Base-by-base conservation (phyloP, 208 protist species). In the Tritrichomonas musculus region DNA sequence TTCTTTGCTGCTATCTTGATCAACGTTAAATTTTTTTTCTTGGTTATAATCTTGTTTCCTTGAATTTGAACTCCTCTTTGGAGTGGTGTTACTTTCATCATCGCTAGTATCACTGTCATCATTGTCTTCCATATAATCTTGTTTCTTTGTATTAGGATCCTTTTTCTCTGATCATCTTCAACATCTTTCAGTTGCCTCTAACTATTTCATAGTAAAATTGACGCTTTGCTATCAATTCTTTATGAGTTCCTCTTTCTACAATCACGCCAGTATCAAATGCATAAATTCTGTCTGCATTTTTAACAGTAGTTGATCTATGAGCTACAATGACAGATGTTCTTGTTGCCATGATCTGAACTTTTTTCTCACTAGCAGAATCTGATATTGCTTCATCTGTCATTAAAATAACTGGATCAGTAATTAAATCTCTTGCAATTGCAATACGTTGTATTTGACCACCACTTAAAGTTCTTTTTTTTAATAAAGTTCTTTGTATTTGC, bases 331-430 rank as follows among this genome's bases (percentile, higher is more conserved):
- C 47, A 1, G 41, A 44, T 39, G 77, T 57, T 36, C 47, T 1
- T 39, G 3, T 17, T 33, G 33, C 57, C 13, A 88, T 53, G 14
- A 33, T 30, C 36, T 88, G 77, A 57, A 88, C 47, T 57, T 88
- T 57, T 17, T 57, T 88, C 36, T 88, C 77, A 39, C 41, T 88
- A 57, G 33, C 47, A 8, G 41, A 25, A 33, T 88, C 77, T 27
- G 47, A 60, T 39, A 47, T 88, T 57, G 77, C 77, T 57, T 88
- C 77, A 82, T 82, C 73, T 27, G 73, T 82, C 14, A 82, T 50
- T 20, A 82, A 82, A 30, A 82, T 82, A 1, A 47, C 22, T 9
- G 33, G 73, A 88, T 39, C 44, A 8, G 20, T 88, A 1, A 88
- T 88, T n/a, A 88, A 20, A 53, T 25, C 77, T 33, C 77, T 25